These are phyloP conservation scores for Diplodia corticola DNA, from an alignment of 2,329 filamentous ascomycete genomes.

Conservation along the genomic window DNA sequence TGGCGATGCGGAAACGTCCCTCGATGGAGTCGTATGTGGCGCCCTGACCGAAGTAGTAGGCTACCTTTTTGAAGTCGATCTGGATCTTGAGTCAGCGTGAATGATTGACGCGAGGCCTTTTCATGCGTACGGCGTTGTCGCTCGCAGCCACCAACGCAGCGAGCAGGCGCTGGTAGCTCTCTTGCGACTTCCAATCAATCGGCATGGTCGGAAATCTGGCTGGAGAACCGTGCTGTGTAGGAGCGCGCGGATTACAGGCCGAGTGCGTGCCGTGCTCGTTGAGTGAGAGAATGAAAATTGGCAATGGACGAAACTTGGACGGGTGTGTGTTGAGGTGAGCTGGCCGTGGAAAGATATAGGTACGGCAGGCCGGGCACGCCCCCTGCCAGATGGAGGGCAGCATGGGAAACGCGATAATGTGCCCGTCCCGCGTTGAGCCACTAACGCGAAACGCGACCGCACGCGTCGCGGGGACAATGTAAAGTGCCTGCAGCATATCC, in stretches of 20 bases:
- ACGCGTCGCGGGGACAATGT: background rate
- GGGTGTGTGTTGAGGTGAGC: background rate
- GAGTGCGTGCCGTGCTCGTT: background rate
- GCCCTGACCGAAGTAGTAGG: slow-evolving; percentile 46
- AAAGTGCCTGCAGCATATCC: background rate
- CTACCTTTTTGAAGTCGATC: slow-evolving; percentile 49
- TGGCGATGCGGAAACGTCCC: slow-evolving; percentile 48
- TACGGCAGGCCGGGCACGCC: background rate
- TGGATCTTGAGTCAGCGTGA: slow-evolving; percentile 27
- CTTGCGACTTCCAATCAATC: slow-evolving; percentile 41
- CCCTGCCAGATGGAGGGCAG: background rate
- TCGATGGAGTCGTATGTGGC: slow-evolving; percentile 53
- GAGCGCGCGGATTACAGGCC: background rate
- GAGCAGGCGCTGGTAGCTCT: slow-evolving; percentile 43
- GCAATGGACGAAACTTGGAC: background rate
- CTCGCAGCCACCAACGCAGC: slow-evolving; percentile 41
- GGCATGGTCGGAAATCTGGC: slow-evolving; percentile 28
- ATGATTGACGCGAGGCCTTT: background rate
- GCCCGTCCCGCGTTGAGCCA: background rate
- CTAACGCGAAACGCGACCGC: background rate
- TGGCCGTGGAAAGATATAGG: slow-evolving; percentile 2
- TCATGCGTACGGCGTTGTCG: slow-evolving; percentile 34
- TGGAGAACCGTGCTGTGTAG: background rate
- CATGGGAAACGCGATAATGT: background rate
- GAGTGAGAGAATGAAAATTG: background rate